Conservation (phyloP, 345 rosid genomes). For the Melastoma malabathricum region DNA sequence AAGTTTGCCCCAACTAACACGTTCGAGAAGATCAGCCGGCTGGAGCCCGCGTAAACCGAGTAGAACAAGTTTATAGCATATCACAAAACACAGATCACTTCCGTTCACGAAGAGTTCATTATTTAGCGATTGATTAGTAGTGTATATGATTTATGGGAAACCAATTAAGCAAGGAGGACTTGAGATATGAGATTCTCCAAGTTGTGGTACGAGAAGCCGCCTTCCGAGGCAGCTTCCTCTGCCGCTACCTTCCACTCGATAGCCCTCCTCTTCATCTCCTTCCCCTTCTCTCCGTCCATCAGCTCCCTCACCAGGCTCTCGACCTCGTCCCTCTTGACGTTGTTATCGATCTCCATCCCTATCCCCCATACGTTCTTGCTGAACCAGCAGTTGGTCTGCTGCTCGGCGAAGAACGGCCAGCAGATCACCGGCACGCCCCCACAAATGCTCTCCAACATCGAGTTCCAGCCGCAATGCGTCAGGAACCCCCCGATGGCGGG, state of each 20-base stretch:
- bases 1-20: no score
- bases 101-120: no score
- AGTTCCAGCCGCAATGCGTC: slow-evolving; percentile 1
- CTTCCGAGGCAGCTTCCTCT: not conserved
- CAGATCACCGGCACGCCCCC: not conserved
- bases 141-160: no score
- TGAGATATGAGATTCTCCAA: not conserved
- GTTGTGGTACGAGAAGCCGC: not conserved
- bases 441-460: not conserved
- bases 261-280: slow-evolving; percentile 4
- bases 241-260: slow-evolving; percentile 1
- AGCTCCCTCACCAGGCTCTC: slow-evolving; percentile 4
- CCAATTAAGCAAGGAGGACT: not conserved
- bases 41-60: no score
- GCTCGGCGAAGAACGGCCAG: slow-evolving; percentile 2
- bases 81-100: no score
- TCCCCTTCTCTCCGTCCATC: slow-evolving; percentile 6
- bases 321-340: slow-evolving; percentile 3
- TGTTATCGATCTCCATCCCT: slow-evolving; percentile 5
- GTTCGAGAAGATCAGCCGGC: no score
- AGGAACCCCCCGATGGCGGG: not conserved
- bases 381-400: not conserved
- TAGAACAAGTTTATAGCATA: no score
- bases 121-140: no score
- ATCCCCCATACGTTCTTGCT: slow-evolving; percentile 4